Conservation (phyloP, 2,329 filamentous ascomycete genomes). For the Penicillium sp. region DNA sequence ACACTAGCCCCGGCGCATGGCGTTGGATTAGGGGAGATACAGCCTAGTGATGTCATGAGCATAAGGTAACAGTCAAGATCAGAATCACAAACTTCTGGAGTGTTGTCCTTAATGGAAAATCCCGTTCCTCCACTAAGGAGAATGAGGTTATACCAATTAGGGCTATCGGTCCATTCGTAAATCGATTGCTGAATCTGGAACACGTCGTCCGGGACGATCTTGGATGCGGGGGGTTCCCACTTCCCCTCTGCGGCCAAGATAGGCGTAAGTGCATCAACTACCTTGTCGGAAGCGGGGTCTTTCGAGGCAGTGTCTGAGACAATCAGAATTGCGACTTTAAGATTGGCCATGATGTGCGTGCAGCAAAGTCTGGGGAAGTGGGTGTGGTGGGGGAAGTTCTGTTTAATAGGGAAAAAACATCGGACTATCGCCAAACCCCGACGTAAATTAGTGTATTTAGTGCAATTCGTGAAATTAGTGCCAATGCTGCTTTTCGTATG, state of each 20-base stretch:
- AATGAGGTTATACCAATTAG: constrained; percentile 66
- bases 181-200: constrained; percentile 73
- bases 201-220: constrained; percentile 77
- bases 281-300: constrained; percentile 75
- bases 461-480: background rate
- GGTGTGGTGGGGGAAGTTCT: constrained; percentile 8
- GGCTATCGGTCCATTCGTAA: constrained; percentile 68
- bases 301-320: constrained; percentile 85
- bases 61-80: constrained; percentile 1
- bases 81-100: constrained; percentile 69
- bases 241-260: constrained; percentile 68
- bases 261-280: constrained; percentile 63
- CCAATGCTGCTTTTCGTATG: background rate
- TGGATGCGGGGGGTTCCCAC: constrained; percentile 68
- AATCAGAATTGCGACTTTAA: constrained; percentile 77
- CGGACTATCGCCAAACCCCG: constrained; percentile 18
- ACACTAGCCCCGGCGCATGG: constrained; percentile 82
- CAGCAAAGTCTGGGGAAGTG: constrained; percentile 11
- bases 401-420: constrained; percentile 7
- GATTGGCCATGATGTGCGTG: constrained; percentile 31
- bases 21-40: constrained; percentile 76
- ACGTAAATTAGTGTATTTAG: background rate
- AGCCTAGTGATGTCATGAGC: constrained; percentile 54
- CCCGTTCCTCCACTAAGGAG: constrained; percentile 91
- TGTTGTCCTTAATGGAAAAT: constrained; percentile 79